Percentiles rank a stretch among this genome's conserved stretches.
Conservation (phyloP, 805 yeast species). For the Candida succiphila region DNA sequence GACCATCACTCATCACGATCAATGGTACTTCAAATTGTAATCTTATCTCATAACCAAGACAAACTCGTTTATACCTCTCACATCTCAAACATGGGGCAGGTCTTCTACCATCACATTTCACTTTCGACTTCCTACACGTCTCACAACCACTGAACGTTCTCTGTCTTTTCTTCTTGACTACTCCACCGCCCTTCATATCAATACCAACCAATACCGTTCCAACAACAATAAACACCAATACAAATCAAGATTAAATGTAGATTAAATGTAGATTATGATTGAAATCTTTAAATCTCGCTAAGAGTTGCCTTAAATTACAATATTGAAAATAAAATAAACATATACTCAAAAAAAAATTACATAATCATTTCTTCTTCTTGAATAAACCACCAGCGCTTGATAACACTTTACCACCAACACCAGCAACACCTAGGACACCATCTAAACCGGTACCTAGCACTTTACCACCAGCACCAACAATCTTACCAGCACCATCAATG, state of each 20-base stretch:
- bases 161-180: slow-evolving; percentile 4
- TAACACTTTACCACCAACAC: slow-evolving; percentile 40
- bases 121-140: slow-evolving; percentile 43
- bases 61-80: slow-evolving; percentile 29
- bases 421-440: slow-evolving; percentile 30
- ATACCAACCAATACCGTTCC: too few relatives aligned
- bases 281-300: too few relatives aligned
- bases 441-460: slow-evolving; percentile 31
- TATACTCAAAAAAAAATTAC: background rate
- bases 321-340: too few relatives aligned
- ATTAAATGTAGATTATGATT: too few relatives aligned
- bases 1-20: background rate
- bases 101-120: slow-evolving; percentile 39
- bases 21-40: slow-evolving; percentile 27
- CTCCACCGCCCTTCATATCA: too few relatives aligned
- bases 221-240: too few relatives aligned
- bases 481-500: slow-evolving; percentile 33
- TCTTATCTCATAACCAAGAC: slow-evolving; percentile 41
- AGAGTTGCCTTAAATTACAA: too few relatives aligned
- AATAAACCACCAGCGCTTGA: slow-evolving; percentile 33
- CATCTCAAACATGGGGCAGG: slow-evolving; percentile 37
- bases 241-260: too few relatives aligned
- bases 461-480: slow-evolving; percentile 32
- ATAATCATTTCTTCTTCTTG: slow-evolving; percentile 14
- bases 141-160: slow-evolving; percentile 42